Base-by-base conservation (phyloP, 768 basidiomycete genomes). In the Russula compacta region DNA sequence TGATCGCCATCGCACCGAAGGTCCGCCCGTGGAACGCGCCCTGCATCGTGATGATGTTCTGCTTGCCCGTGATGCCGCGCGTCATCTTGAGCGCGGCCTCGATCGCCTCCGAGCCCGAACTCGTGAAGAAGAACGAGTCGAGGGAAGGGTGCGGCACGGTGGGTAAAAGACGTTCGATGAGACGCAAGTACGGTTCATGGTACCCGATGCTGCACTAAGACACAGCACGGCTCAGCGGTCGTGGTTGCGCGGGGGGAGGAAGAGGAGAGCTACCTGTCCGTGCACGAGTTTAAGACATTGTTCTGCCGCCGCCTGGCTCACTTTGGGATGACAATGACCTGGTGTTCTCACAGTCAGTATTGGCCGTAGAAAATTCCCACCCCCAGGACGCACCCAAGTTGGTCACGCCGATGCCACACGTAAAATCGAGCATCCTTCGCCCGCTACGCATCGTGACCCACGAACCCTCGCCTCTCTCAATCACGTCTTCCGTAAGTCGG, bases 61-160 rank as follows among this genome's bases (percentile, higher is more conserved):
- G 92, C 64, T 82, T 79, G 35, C 86, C 84, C 1, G 95, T 98
- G 38, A 85, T 75, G 29, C 72, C 69, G 38, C 95, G 82, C 3
- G 90, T 88, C 76, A 98, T 84, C 75, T 97, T 98, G 64, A 98
- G 73, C 3, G 92, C 80, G 0, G 85, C 91, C 73, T 97, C 95
- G 47, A 93, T 81, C 1, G 94, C 95, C 73, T 98, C 95, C 0
- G 92, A 86, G 2, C 95, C 95, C 2, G 93, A 95, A 76, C 92
- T 98, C 89, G 89, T 92, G 74, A 97, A 92, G 81, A 94, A 97
- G 80, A 98, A 98, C 29, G 91, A 91, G 71, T 95, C 89, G 36
- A 98, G 79, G 1, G 92, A 94, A 0, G 85, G 80, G 73, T 95
- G 76, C 2, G 95, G 95, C 93, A 98, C 94, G 60, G 88, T 75